Evolutionary conservation across 805 yeast genomes (phyloP).

Genomic region (Candida tallmaniae): DNA sequence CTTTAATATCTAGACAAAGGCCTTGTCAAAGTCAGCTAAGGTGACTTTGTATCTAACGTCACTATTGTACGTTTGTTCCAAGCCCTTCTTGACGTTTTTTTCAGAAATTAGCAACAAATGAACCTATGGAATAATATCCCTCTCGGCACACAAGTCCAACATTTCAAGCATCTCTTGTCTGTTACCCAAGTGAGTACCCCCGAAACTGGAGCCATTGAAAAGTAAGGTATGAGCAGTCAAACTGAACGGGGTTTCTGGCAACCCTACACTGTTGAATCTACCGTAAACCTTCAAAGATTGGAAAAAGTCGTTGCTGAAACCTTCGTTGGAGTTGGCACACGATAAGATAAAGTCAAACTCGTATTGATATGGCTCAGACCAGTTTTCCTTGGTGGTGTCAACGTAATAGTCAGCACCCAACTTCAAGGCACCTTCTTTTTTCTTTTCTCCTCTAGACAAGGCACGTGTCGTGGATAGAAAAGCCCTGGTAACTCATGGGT

Average conservation of each 20-base stretch:
- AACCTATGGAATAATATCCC: slow-evolving; percentile 57
- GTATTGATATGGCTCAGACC: slow-evolving; percentile 13
- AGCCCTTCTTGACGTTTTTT: slow-evolving; percentile 49
- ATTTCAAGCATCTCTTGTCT: slow-evolving; percentile 62
- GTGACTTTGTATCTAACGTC: slow-evolving; percentile 64
- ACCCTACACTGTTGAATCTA: slow-evolving; percentile 59
- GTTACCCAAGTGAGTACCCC: slow-evolving; percentile 58
- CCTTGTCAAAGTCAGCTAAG: slow-evolving; percentile 51
- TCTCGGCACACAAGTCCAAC: slow-evolving; percentile 59
- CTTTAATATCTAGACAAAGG: too few relatives aligned
- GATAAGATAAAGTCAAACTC: slow-evolving; percentile 44
- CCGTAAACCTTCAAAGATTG: slow-evolving; percentile 53
- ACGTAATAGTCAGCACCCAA: slow-evolving; percentile 55
- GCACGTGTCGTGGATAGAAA: slow-evolving; percentile 60
- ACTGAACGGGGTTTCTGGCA: slow-evolving; percentile 48
- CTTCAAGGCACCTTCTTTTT: slow-evolving; percentile 48
- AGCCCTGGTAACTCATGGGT: slow-evolving; percentile 57
- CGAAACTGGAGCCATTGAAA: slow-evolving; percentile 45
- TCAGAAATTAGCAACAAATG: slow-evolving; percentile 54
- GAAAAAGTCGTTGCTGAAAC: slow-evolving; percentile 28
- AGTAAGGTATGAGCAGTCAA: slow-evolving; percentile 52
- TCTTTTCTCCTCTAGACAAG: slow-evolving; percentile 47
- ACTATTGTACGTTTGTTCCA: slow-evolving; percentile 49
- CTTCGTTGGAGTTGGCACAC: slow-evolving; percentile 35
- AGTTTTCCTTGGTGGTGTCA: slow-evolving; percentile 40